These are phyloP conservation scores for Leccinum olivaceopallidum DNA, from an alignment of 768 basidiomycete species.

Conservation along the genomic window DNA sequence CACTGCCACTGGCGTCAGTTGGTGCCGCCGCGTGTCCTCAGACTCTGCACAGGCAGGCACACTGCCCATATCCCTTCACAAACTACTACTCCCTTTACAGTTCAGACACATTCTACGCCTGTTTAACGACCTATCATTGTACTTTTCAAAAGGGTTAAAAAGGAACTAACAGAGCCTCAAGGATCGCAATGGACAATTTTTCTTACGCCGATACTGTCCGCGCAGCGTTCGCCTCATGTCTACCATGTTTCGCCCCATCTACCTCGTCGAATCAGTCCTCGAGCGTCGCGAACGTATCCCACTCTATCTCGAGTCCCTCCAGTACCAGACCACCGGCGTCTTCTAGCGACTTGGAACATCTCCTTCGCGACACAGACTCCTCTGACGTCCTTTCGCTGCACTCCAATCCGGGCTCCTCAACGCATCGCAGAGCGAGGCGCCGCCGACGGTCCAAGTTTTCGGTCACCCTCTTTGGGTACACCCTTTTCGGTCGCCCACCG, in stretches of 20 bases:
- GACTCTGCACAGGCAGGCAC: background rate
- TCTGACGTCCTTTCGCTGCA: conserved; percentile 65
- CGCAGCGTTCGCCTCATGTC: conserved; percentile 58
- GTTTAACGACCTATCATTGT: background rate
- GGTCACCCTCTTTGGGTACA: conserved; percentile 65
- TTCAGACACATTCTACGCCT: background rate
- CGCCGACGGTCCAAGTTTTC: conserved; percentile 34
- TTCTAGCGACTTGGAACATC: conserved; percentile 47
- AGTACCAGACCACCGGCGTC: conserved; percentile 12
- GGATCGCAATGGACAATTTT: conserved; percentile 41
- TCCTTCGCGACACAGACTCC: conserved; percentile 47
- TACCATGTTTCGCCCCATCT: conserved; percentile 53
- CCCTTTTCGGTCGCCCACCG: conserved; percentile 63
- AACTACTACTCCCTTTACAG: background rate
- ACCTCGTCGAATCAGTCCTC: conserved; percentile 24
- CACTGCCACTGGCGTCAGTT: background rate
- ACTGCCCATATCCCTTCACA: background rate
- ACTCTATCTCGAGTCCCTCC: conserved; percentile 31
- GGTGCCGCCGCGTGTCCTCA: too few relatives aligned
- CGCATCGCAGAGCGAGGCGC: conserved; percentile 33
- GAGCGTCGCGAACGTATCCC: conserved; percentile 6
- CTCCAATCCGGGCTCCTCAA: conserved; percentile 51
- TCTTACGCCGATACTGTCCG: conserved; percentile 66
- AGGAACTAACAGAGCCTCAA: background rate
- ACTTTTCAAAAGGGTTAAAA: background rate